Base-by-base conservation (phyloP, 805 yeast species). In the Lipomyces kockii region DNA sequence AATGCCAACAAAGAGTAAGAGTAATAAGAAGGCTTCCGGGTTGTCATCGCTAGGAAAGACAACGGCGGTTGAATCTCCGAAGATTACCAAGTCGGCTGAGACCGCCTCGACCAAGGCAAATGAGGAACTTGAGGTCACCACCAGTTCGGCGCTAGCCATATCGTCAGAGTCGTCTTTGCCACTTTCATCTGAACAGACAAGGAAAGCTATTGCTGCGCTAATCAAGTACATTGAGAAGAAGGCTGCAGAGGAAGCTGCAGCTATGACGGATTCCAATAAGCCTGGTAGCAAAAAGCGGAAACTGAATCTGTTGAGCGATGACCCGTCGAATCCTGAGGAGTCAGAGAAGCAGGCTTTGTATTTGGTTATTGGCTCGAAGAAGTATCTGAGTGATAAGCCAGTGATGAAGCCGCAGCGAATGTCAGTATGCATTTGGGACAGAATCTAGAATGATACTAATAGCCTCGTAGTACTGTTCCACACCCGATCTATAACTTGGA, bases 361-460 rank as follows among this genome's bases (percentile, higher is more conserved):
- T 74, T 79, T 92, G 64, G 87, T 87, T 67, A 80, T 90, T 53
- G 86, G 88, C 39, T 84, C 89, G 74, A 88, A 87, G 74, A 86
- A 87, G 74, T 88, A 84, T 71, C 86, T 87, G 77, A 80, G 89
- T 7, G 81, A 85, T 53, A 86, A 88, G 77, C 82, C 84, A 59
- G 80, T 67, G 67, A 82, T 76, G 77, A 83, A 77, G 75, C 84
- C 79, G 75, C 83, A 74, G 74, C 77, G 61, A 63, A 74, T 53
- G 75, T 75, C 55, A 70, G 78, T 58, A 20, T 34, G 6, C 22
- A n/a, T 51, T 9, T 43, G 8, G 54, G 43, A 14, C 22, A n/a
- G 37, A 29, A 49, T 12, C 53, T 34, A 43, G 14, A 14, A 43
- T 20, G 22, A n/a, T n/a, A n/a, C 49, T 49, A n/a, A 29, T 29